Evolutionary conservation across 2,329 filamentous ascomycete species (phyloP).

Genomic region (Colletotrichum australisinense): DNA sequence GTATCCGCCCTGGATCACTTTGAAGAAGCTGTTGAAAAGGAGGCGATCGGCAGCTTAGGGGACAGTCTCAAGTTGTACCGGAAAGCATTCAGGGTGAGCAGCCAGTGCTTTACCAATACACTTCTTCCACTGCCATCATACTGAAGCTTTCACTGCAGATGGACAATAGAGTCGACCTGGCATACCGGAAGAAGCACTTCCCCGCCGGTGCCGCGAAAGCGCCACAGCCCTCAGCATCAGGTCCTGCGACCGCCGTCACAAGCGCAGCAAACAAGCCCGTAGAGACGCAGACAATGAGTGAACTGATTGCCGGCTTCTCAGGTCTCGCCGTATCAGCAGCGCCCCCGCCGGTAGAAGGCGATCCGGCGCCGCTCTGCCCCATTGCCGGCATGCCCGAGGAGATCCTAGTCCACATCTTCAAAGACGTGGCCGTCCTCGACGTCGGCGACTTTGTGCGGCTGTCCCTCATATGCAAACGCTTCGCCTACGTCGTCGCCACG

Average conservation of each 20-base stretch:
- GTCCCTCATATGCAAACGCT: conserved; percentile 84
- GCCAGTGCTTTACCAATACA: background rate
- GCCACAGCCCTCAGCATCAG: conserved; percentile 36
- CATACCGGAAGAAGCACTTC: conserved; percentile 93
- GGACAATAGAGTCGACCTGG: conserved; percentile 84
- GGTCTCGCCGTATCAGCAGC: conserved; percentile 74
- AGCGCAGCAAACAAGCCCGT: conserved; percentile 34
- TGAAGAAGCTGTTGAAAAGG: conserved; percentile 90
- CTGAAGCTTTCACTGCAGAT: conserved; percentile 63
- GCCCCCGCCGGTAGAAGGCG: conserved; percentile 77
- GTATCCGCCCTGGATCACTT: conserved; percentile 90
- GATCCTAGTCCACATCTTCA: conserved; percentile 83
- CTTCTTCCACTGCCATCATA: background rate
- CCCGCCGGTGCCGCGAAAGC: conserved; percentile 70
- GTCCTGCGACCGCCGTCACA: conserved; percentile 40
- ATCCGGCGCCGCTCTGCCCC: conserved; percentile 80
- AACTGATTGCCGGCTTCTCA: conserved; percentile 83
- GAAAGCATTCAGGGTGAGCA: conserved; percentile 83
- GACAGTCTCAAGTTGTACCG: conserved; percentile 91
- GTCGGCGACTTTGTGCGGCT: conserved; percentile 81
- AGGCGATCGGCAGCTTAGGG: conserved; percentile 84
- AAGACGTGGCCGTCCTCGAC: conserved; percentile 78
- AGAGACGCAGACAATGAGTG: conserved; percentile 61
- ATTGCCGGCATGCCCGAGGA: conserved; percentile 84
- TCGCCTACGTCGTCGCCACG: conserved; percentile 86